Evolutionary conservation across 805 yeast species (phyloP), one percentile per base, ranked within the genome.

Genomic region (Candida xyloterini): DNA sequence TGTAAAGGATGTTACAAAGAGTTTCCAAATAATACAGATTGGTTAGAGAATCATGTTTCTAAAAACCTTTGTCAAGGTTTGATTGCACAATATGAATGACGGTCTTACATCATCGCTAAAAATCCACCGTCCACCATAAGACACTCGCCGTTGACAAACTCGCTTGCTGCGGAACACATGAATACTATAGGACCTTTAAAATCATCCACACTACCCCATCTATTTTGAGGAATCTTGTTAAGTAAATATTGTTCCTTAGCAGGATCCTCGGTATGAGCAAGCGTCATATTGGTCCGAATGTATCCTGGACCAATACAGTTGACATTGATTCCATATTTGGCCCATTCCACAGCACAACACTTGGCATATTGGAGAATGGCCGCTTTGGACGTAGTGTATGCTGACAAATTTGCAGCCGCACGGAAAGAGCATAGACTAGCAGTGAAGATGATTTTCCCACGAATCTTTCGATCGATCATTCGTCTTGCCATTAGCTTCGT

Each of bases 51-150:
- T 29, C 81, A 76, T 46, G 67, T 76, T 29, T 72, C 67, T 47
- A 70, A 68, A 7, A 76, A 73, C 33, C 67, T 70, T 44, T 76
- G 81, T 61, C 55, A 59, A 11, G 56, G 52, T 2, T 56, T 55
- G 52, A 49, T 60, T 13, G 40, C 47, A 8, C 28, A 47, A 23
- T 59, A 56, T 23, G 26, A 16, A 31, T 40, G 28, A 22, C 7
- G 20, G 4, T 5, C 4, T 18, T 30, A 39, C 38, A 33, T 39
- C 16, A 39, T 11, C 16, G 38, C 68, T 64, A 67, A 57, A 68
- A 70, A 77, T 26, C 81, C 81, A 40, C 81, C 81, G 48, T 77
- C 81, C 33, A 76, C 79, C 42, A 62, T 56, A 30, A 77, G 47
- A 44, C 69, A 70, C 37, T 75, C 71, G 28, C 82, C 82, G 41